phyloP scores from a whole-genome alignment of 140 eudicot genomes.

The Flaveria floridana region DNA sequence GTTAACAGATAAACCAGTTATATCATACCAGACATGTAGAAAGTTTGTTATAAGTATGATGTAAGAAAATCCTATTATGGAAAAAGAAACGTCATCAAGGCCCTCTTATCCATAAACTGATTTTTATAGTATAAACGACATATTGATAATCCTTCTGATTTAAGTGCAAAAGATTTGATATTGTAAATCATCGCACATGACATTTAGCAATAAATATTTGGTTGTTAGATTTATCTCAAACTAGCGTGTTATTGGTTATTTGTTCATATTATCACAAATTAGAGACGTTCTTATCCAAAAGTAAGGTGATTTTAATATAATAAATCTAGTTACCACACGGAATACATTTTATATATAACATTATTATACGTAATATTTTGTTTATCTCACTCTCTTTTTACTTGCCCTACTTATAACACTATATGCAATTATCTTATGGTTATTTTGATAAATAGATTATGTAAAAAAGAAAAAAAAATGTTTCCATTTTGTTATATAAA shows the following conservation, averaged over 20 bases:
- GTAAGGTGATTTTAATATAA: too few species aligned
- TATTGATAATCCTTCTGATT: background rate
- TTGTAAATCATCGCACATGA: background rate
- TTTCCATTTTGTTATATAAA: background rate
- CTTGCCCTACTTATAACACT: too few species aligned
- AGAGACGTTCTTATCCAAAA: background rate
- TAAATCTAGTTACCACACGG: too few species aligned
- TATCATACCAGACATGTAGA: background rate
- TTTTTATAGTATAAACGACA: background rate
- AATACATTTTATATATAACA: too few species aligned
- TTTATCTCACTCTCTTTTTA: too few species aligned
- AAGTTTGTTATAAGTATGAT: constrained; percentile 31
- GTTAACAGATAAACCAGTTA: background rate
- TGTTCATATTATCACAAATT: constrained; percentile 3
- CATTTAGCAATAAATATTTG: background rate
- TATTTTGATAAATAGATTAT: too few species aligned
- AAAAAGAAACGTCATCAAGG: background rate
- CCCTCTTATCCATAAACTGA: background rate
- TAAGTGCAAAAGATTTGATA: background rate
- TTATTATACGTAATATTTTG: too few species aligned
- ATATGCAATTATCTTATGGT: background rate
- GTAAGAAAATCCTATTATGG: background rate
- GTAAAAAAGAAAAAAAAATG: too few species aligned
- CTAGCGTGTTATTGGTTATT: background rate
- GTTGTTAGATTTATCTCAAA: background rate